Evolutionary conservation across 2,329 filamentous ascomycete species (phyloP), one percentile per base, ranked within the genome.

Genomic region (Fonsecaea erecta): DNA sequence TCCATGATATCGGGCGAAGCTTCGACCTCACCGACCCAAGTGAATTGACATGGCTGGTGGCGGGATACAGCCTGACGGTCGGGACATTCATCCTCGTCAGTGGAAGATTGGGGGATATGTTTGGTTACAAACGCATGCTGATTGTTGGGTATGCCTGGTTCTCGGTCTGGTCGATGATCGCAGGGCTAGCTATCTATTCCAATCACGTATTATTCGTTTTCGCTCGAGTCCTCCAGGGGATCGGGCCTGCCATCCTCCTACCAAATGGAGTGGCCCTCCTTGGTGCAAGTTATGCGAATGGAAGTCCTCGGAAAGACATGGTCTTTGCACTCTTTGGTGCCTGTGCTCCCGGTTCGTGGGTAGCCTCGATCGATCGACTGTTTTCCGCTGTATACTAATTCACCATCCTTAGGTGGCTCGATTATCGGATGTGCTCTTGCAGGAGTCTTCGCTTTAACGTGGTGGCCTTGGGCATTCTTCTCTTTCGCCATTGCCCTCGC

Each of bases 201-300:
- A 74, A 85, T 79, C 5, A 77, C 80, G 75, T 79, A 1, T 75
- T 84, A 12, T 85, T 86, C 70, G 78, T 84, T 64, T 76, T 82
- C 37, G 78, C 80, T n/a, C 79, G 86, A 5, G 84, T 82, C 0
- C 73, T 87, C 2, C 85, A 88, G 67, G 85, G 77, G 2, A 71
- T 79, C 6, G 89, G 88, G 0, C 85, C 86, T 0, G 86, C 87
- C 0, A 78, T 91, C 35, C 77, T 83, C 11, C 77, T 90, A 26
- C 88, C 89, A 0, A 91, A 89, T 67, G 86, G 81, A 0, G 75
- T 90, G 24, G 88, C 87, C 1, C 79, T 91, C 12, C 74, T 90
- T 0, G 87, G 86, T 1, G 78, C 79, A 0, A 81, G 83, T 0
- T 90, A 88, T 68, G 76, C 79, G 0, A 84, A 84, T 0, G 87